Evolutionary conservation across 1,284 basidiomycete species (phyloP), one percentile per base, ranked within the genome.

Genomic region (Ceraceosorus bombacis): DNA sequence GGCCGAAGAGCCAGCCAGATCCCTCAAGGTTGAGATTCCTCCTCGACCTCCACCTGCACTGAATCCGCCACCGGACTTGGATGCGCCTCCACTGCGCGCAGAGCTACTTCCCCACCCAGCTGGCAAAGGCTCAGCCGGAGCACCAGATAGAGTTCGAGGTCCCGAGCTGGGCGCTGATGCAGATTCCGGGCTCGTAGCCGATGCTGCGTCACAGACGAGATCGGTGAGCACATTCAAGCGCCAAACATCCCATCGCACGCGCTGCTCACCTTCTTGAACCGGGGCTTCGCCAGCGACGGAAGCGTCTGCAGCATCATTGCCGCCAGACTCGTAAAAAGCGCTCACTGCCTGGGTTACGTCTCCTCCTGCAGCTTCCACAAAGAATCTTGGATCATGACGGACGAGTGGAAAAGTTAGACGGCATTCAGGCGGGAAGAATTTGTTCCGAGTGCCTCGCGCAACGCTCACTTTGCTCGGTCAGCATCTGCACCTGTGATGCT

Each of bases 11-110:
- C 65, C 50, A 8, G 63, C 65, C 9, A 80, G 60, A 58, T 78
- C 76, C 49, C 77, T 58, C 52, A 80, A 70, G 60, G 80, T 70
- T 71, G 80, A 64, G 60, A 79, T 65, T 61, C 79, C 73, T 38
- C 69, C 69, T 4, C 57, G 39, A 2, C 63, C 54, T n/a, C 40
- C 58, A 36, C 66, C 61, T 4, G 60, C 55, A 36, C 54, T 60
- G n/a, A 40, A 37, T 17, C 13, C 49, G 41, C 17, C 56, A 39
- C 38, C 60, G 50, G 56, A 43, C 12, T 49, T 58, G 41, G 60
- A 55, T 6, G 67, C 49, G 5, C 43, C 38, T 5, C 59, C 53
- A 5, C 53, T 36, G 39, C 59, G 65, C 10, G 58, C 58, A 13
- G 66, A 61, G 17, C 36, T 9, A 40, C 41, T 12, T 8, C 55